phyloP scores from a whole-genome alignment of 164 flowering plant species.

The Amborella trichopoda region DNA sequence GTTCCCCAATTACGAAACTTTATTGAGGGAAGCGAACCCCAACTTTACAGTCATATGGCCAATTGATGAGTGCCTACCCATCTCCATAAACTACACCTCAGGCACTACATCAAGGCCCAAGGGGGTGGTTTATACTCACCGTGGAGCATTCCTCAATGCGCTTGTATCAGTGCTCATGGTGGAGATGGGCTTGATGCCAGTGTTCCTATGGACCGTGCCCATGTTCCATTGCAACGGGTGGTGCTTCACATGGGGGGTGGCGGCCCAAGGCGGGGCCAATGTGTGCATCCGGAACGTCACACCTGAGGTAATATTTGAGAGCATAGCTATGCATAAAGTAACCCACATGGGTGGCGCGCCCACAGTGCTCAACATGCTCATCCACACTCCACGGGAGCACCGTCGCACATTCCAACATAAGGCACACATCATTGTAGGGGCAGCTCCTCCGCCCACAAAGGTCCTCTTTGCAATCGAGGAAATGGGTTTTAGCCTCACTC shows the following conservation, averaged over 20 bases:
- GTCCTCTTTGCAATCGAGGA: conserved; percentile 23
- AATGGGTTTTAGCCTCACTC: conserved; percentile 36
- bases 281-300: conserved; percentile 42
- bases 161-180: conserved; percentile 34
- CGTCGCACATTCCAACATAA: conserved; percentile 16
- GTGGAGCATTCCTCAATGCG: conserved; percentile 75
- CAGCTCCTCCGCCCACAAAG: conserved; percentile 26
- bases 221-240: conserved; percentile 95
- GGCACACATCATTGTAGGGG: conserved; percentile 45
- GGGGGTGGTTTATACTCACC: conserved; percentile 72
- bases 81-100: conserved; percentile 62
- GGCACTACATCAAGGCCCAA: conserved; percentile 81
- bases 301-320: conserved; percentile 37
- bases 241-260: conserved; percentile 66
- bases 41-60: conserved; percentile 40
- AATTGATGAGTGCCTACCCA: conserved; percentile 57
- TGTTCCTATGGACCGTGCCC: conserved; percentile 68
- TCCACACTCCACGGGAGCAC: conserved; percentile 20
- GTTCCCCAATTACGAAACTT: conserved; percentile 31
- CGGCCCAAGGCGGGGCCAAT: conserved; percentile 73
- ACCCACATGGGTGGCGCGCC: conserved; percentile 79
- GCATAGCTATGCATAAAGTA: conserved; percentile 37
- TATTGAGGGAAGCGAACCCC: conserved; percentile 23
- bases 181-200: conserved; percentile 45
- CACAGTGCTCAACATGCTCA: conserved; percentile 47